Percentiles rank a stretch among this genome's conserved stretches.
These are phyloP conservation scores for Mycena amicta DNA, from an alignment of 768 basidiomycete species.

Conservation along the genomic window DNA sequence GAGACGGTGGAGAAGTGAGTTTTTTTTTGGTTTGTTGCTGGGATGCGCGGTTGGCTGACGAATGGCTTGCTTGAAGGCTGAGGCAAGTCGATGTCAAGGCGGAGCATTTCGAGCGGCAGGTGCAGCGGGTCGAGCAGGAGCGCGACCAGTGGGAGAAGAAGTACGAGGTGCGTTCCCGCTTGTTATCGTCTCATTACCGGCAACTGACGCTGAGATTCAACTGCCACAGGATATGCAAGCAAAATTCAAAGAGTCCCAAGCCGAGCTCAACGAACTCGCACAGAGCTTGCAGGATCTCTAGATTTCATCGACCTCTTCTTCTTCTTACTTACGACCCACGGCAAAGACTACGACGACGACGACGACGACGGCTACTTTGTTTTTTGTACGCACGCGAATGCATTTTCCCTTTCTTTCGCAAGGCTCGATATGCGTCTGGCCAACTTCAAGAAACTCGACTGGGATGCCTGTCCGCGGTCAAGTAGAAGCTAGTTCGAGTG, in stretches of 20 bases:
- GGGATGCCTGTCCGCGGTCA: too few species aligned
- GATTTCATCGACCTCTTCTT: too few species aligned
- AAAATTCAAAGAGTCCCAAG: constrained; percentile 75
- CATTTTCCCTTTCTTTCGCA: too few species aligned
- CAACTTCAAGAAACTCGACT: too few species aligned
- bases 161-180: constrained; percentile 69
- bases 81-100: constrained; percentile 98
- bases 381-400: too few species aligned
- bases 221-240: constrained; percentile 60
- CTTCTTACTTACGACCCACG: too few species aligned
- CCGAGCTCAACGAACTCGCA: constrained; percentile 81
- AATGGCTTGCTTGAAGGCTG: constrained; percentile 64
- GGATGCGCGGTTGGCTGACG: constrained; percentile 16
- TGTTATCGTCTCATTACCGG: background rate
- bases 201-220: too few species aligned
- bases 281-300: constrained; percentile 8
- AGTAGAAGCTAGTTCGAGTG: too few species aligned
- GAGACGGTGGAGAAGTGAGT: constrained; percentile 95
- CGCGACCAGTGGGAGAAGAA: constrained; percentile 94
- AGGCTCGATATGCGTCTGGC: too few species aligned
- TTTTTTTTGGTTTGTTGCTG: background rate
- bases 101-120: constrained; percentile 95
- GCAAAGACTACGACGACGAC: too few species aligned
- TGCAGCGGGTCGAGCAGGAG: constrained; percentile 84
- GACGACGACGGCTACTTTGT: too few species aligned